A percentile compares a stretch with the other conserved stretches of the same genome.
These are phyloP conservation scores for Trametes punicea DNA, from an alignment of 768 basidiomycete genomes.

Conservation along the genomic window DNA sequence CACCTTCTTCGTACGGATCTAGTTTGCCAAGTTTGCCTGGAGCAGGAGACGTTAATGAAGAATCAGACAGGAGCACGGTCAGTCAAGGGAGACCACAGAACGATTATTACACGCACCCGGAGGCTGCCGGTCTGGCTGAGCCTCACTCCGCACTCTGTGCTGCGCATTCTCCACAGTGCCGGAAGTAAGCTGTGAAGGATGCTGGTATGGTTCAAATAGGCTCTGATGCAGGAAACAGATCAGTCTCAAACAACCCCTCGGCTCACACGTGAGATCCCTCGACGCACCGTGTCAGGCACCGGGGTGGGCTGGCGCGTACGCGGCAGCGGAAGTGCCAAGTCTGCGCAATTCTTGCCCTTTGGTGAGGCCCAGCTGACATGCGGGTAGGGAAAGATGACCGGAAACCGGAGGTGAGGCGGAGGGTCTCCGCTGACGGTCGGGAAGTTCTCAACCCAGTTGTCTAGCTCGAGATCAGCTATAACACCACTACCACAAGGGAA, in stretches of 20 bases:
- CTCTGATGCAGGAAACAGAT: slow-evolving; percentile 1
- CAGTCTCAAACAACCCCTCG: neutral
- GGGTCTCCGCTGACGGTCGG: slow-evolving; percentile 18
- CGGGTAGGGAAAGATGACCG: slow-evolving; percentile 25
- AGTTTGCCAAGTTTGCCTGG: slow-evolving; percentile 13
- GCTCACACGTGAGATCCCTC: neutral
- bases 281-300: slow-evolving; percentile 1
- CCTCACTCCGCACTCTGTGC: neutral
- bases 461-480: slow-evolving; percentile 1
- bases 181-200: slow-evolving; percentile 6
- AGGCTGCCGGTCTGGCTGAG: neutral
- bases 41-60: too few relatives aligned
- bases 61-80: too few relatives aligned
- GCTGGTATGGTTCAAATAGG: slow-evolving; percentile 17
- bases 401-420: slow-evolving; percentile 8
- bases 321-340: slow-evolving; percentile 21
- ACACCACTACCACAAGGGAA: neutral
- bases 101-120: neutral
- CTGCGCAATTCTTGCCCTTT: slow-evolving; percentile 11
- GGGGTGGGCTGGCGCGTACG: slow-evolving; percentile 17
- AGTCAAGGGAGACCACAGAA: too few relatives aligned
- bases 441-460: slow-evolving; percentile 22
- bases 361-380: slow-evolving; percentile 21
- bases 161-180: slow-evolving; percentile 5
- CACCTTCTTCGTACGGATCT: slow-evolving; percentile 28